Base-by-base conservation (phyloP, 305 asterid genomes). In the Plantago lanceolata region DNA sequence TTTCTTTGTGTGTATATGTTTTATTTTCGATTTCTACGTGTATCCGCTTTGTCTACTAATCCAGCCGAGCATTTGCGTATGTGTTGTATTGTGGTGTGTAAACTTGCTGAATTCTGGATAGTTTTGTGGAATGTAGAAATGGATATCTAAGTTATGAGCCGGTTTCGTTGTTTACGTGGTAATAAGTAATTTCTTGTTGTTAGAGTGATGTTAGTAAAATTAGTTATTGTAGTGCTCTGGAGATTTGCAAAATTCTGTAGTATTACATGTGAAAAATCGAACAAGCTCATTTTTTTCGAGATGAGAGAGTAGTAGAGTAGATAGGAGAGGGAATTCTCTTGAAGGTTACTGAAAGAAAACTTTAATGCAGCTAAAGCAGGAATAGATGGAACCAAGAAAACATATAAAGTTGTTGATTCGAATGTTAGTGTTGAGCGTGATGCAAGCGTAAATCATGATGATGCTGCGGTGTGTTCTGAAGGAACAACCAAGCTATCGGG, bases 281-380 rank as follows among this genome's bases (percentile, higher is more conserved):
- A 50, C 18, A 40, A 26, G 45, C 61, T 15, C 21, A 26, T 64
- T 37, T 40, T 21, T 31, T 3, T 0, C 9, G n/a, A 57, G 21
- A 19, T 57, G 12, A 59, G 31, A 44, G 20, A 40, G 58, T 53
- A 48, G 26, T 40, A 11, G 45, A 40, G 45, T 9, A 40, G 45
- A 40, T 12, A 54, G 26, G 33, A 68, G 16, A 65, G 8, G 18
- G 8, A 18, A 47, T n/a, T 17, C 6, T 15, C n/a, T 35, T 20
- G 31, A 57, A 57, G 54, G 54, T 70, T 52, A 50, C 64, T 74
- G 33, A 51, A 43, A 12, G 15, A 12, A 9, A 56, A 52, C 45
- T 68, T 21, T 76, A 37, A 58, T 81, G 73, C 78, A 74, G 75
- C 67, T 81, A 73, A 62, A 70, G 71, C 83, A 75, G 89, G 77